These are phyloP conservation scores for Fabrea salina DNA, from an alignment of 169 alveolate genomes.

Conservation along the genomic window DNA sequence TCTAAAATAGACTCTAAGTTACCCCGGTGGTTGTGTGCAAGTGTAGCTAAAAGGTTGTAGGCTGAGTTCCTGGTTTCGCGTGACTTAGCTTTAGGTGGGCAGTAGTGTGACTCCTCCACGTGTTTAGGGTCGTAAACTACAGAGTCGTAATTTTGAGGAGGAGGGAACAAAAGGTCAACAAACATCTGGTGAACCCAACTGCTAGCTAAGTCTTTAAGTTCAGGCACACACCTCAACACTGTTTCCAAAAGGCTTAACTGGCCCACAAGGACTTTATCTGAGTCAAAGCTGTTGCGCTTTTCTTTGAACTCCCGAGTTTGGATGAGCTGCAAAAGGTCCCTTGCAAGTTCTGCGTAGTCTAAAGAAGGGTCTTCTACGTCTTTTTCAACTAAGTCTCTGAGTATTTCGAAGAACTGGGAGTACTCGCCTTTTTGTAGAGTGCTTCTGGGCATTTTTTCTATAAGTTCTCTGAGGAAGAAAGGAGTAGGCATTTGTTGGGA, in stretches of 20 bases:
- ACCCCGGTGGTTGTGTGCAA: slow-evolving; percentile 37
- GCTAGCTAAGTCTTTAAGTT: slow-evolving; percentile 10
- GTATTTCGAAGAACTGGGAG: slow-evolving; percentile 58
- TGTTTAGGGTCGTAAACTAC: not conserved
- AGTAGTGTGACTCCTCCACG: slow-evolving; percentile 19
- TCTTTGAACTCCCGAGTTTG: slow-evolving; percentile 55
- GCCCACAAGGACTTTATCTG: slow-evolving; percentile 67
- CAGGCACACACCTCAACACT: slow-evolving; percentile 25
- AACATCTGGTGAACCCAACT: slow-evolving; percentile 25
- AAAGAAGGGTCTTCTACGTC: slow-evolving; percentile 24
- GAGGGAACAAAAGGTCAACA: slow-evolving; percentile 19
- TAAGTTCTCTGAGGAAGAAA: slow-evolving; percentile 36
- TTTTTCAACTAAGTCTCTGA: slow-evolving; percentile 41
- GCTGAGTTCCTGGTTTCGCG: slow-evolving; percentile 60
- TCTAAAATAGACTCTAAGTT: slow-evolving; percentile 42
- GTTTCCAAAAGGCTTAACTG: slow-evolving; percentile 45
- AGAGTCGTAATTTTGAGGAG: not conserved
- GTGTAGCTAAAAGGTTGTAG: slow-evolving; percentile 39
- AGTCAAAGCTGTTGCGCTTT: slow-evolving; percentile 32
- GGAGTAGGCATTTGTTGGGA: slow-evolving; percentile 29
- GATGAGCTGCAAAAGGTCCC: slow-evolving; percentile 34
- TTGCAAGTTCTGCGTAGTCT: slow-evolving; percentile 32
- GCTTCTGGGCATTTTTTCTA: slow-evolving; percentile 45
- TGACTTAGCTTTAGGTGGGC: slow-evolving; percentile 56
- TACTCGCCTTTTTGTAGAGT: slow-evolving; percentile 39